Evolutionary conservation across 164 flowering plant species (phyloP), one percentile per base, ranked within the genome.

Genomic region (Dillenia suffruticosa): DNA sequence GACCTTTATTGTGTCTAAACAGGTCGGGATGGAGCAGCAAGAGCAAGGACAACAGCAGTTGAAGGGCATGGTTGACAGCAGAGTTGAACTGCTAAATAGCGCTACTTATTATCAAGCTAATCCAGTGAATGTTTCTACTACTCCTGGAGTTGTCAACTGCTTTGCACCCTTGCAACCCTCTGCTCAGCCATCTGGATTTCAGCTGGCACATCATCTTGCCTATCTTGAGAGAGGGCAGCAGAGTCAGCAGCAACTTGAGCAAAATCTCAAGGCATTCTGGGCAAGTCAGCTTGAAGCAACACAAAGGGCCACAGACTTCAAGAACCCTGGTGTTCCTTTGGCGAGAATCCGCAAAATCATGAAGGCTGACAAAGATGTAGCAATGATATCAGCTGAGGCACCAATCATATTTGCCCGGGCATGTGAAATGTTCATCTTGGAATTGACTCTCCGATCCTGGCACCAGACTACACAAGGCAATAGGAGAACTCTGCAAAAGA

Each of bases 321-420:
- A 63, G 54, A 51, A 51, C 54, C 54, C 15, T 51, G 17, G 54
- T n/a, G 9, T 51, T 9, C 54, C 54, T 19, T 14, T 51, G 15
- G 54, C 54, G 9, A 51, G 54, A 14, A 51, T 51, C 54, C n/a
- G 17, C 9, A 51, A 51, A 19, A 51, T 51, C n/a, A 51, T 51
- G 54, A 51, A 51, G 54, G 54, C 54, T 9, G 54, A 51, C 12
- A 59, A 63, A 59, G 67, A 63, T 56, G 67, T 63, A 10, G 44
- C 60, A 26, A 63, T 63, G 67, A 63, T 63, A 43, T 56, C 67
- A 11, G 67, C 67, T 14, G 67, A 63, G 46, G 67, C 67, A 55
- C 67, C 67, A 12, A 51, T 63, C 11, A 51, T 63, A 16, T 63
- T 63, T 56, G 67, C 67, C 19, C 56, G 60, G 67, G 67, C 67